Conservation (phyloP, 495 filamentous ascomycete species). For the Jackrogersella minutella region DNA sequence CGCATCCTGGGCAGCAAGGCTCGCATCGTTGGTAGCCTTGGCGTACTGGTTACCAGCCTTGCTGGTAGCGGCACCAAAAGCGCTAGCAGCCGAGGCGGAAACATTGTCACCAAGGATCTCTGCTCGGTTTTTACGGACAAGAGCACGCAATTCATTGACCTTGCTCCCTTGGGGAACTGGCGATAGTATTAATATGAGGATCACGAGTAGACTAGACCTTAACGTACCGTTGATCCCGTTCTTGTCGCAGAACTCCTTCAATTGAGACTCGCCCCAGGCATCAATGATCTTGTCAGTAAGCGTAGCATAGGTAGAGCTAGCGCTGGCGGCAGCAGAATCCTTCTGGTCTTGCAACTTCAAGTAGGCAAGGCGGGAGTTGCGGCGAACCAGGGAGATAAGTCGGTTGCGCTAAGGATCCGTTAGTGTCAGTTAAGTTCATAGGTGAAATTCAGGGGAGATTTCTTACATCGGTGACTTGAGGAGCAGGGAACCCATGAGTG, state of each 20-base stretch:
- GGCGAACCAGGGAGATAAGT: slow-evolving; percentile 86
- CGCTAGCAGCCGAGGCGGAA: slow-evolving; percentile 66
- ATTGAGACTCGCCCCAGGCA: slow-evolving; percentile 83
- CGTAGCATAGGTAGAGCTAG: slow-evolving; percentile 71
- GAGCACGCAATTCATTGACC: slow-evolving; percentile 86
- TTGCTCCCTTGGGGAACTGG: slow-evolving; percentile 87
- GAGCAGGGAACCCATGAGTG: slow-evolving; percentile 84
- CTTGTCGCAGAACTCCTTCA: slow-evolving; percentile 93
- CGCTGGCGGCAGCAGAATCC: slow-evolving; percentile 69
- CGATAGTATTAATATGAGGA: slow-evolving; percentile 64
- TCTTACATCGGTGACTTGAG: slow-evolving; percentile 74
- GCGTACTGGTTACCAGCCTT: slow-evolving; percentile 81
- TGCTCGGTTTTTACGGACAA: slow-evolving; percentile 88
- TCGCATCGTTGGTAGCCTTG: slow-evolving; percentile 74
- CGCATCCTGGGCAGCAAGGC: slow-evolving; percentile 68
- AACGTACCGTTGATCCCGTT: slow-evolving; percentile 69
- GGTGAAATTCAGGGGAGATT: not conserved
- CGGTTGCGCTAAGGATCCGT: slow-evolving; percentile 69
- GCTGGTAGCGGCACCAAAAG: slow-evolving; percentile 81
- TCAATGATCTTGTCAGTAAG: slow-evolving; percentile 86
- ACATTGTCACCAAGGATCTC: slow-evolving; percentile 74
- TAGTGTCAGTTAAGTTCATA: not conserved
- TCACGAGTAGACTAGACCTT: not conserved
- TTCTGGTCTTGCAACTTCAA: slow-evolving; percentile 67
- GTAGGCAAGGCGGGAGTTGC: slow-evolving; percentile 83